phyloP scores from a whole-genome alignment of 352 stramenopile species.

The Phytophthora brassicae region DNA sequence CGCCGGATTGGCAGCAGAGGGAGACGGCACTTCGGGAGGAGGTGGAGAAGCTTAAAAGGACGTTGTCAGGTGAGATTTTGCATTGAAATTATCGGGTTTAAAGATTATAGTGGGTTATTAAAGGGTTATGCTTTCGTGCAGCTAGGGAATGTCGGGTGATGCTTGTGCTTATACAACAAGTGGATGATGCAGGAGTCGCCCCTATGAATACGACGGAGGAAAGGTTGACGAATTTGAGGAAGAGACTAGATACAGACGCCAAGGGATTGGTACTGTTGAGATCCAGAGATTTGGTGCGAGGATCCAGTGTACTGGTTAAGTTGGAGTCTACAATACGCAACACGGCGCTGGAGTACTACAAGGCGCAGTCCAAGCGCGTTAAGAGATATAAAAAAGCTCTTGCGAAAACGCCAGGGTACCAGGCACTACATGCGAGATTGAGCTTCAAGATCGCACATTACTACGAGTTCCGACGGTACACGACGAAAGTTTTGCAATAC shows the following conservation, averaged over 20 bases:
- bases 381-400: conserved; percentile 86
- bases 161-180: conserved; percentile 77
- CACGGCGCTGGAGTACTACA: conserved; percentile 89
- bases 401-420: conserved; percentile 52
- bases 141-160: conserved; percentile 77
- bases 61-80: conserved; percentile 36
- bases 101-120: background rate
- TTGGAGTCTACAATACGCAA: conserved; percentile 73
- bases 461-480: conserved; percentile 87
- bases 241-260: conserved; percentile 70
- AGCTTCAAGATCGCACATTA: conserved; percentile 91
- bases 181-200: conserved; percentile 65
- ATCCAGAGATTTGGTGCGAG: conserved; percentile 61
- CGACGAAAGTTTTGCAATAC: conserved; percentile 83
- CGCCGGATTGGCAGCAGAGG: conserved; percentile 67
- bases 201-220: conserved; percentile 77
- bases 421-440: conserved; percentile 67
- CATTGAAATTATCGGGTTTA: background rate
- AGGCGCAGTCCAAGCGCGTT: conserved; percentile 84
- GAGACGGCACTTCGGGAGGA: conserved; percentile 74
- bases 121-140: conserved; percentile 11
- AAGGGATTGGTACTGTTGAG: conserved; percentile 74
- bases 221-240: conserved; percentile 62
- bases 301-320: conserved; percentile 64
- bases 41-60: conserved; percentile 70